These are phyloP conservation scores for Tulasnella sp. DNA, from an alignment of 768 basidiomycete species.

Conservation along the genomic window DNA sequence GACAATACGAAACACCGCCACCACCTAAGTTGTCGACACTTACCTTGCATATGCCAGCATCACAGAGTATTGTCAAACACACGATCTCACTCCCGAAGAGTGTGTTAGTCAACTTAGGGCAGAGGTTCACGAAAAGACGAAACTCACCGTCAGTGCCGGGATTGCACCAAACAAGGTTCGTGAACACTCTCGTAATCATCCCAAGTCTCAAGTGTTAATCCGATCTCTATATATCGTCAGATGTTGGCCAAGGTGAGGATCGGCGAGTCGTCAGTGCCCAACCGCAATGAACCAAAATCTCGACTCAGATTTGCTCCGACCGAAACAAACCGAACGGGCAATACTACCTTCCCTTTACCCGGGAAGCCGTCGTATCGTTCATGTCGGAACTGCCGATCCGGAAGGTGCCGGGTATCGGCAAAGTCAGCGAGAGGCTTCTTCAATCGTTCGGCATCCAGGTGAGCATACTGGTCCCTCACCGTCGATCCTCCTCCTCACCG, in stretches of 20 bases:
- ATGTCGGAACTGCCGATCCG: constrained; percentile 76
- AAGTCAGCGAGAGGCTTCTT: constrained; percentile 79
- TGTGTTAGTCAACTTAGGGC: constrained; percentile 72
- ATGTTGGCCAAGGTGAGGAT: constrained; percentile 79
- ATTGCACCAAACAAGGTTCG: constrained; percentile 87
- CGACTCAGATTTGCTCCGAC: constrained; percentile 74
- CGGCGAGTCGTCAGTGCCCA: constrained; percentile 14
- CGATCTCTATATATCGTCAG: constrained; percentile 27
- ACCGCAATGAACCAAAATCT: constrained; percentile 14
- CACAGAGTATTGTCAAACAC: constrained; percentile 66
- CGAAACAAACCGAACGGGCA: constrained; percentile 95
- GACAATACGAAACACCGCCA: constrained; percentile 1
- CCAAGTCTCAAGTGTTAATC: constrained; percentile 11
- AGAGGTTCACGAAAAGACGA: constrained; percentile 63
- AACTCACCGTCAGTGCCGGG: constrained; percentile 85
- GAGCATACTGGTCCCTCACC: constrained; percentile 14
- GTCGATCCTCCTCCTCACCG: background rate
- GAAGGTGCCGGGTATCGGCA: constrained; percentile 78
- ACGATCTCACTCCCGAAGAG: constrained; percentile 50
- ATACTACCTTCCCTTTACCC: constrained; percentile 59
- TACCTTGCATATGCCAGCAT: constrained; percentile 38
- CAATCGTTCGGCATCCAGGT: constrained; percentile 83
- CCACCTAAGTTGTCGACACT: background rate
- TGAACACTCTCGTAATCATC: constrained; percentile 18
- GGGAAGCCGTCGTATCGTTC: constrained; percentile 53